Conservation (phyloP, 176 grass and related monocot genomes). For the Echinochloa phyllopogon region DNA sequence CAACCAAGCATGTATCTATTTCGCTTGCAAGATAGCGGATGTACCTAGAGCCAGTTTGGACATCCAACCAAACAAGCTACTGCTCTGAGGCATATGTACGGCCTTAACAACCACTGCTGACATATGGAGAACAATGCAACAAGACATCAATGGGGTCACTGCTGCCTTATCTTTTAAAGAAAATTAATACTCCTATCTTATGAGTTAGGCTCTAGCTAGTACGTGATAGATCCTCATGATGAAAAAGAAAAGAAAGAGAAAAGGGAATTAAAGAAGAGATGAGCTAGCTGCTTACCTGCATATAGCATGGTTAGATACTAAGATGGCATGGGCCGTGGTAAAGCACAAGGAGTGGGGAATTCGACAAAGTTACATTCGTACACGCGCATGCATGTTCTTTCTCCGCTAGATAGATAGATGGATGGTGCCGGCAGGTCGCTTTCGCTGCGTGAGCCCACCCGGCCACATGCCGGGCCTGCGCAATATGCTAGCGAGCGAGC, state of each 20-base stretch:
- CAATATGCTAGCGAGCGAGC: too few species aligned
- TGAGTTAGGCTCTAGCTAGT: too few species aligned
- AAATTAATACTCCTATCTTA: background rate
- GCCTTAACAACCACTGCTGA: too few species aligned
- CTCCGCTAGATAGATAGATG: too few species aligned
- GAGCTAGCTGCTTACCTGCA: background rate
- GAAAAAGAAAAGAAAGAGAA: too few species aligned
- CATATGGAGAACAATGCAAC: too few species aligned
- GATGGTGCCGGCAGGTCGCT: conserved; percentile 18
- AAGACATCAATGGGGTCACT: too few species aligned
- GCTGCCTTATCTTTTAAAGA: background rate
- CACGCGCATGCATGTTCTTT: background rate
- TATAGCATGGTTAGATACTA: background rate
- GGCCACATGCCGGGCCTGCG: too few species aligned
- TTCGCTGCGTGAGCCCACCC: background rate
- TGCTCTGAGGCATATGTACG: too few species aligned
- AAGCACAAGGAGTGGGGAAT: background rate
- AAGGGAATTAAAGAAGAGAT: too few species aligned
- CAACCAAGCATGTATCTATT: background rate
- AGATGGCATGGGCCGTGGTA: too few species aligned
- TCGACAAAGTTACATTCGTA: background rate
- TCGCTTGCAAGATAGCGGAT: background rate
- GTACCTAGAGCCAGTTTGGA: background rate
- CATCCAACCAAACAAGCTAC: background rate
- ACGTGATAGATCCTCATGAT: too few species aligned